Percentiles rank a stretch among this genome's conserved stretches.
Evolutionary conservation across 2,329 filamentous ascomycete genomes (phyloP).

Genomic region (Lasiodiplodia sp.): DNA sequence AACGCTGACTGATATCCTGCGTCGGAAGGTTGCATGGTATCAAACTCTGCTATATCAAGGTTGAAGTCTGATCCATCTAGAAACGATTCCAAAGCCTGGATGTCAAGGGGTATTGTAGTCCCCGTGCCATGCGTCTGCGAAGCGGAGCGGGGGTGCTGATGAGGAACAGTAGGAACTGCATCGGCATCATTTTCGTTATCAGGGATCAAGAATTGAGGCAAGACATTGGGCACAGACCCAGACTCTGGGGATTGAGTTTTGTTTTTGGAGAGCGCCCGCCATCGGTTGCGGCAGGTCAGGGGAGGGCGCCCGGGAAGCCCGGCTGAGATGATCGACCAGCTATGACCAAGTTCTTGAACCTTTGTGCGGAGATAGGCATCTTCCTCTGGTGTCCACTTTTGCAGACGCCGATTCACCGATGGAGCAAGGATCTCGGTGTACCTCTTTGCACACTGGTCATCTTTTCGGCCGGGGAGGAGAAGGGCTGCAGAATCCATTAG

Average conservation of each 20-base stretch:
- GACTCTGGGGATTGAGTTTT: not conserved
- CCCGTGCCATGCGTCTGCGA: too few relatives aligned
- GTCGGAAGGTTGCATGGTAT: not conserved
- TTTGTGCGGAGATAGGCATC: not conserved
- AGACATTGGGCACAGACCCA: too few relatives aligned
- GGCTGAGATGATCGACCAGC: not conserved
- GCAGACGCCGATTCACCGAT: not conserved
- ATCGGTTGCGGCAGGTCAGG: conserved; percentile 10
- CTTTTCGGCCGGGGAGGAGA: conserved; percentile 1
- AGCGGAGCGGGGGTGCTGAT: not conserved
- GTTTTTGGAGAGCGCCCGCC: not conserved
- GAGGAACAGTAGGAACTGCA: not conserved
- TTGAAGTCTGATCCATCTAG: not conserved
- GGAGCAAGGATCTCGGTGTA: conserved; percentile 7
- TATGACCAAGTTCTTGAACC: not conserved
- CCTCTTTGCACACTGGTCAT: conserved; percentile 4
- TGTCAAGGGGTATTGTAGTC: too few relatives aligned
- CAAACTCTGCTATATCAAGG: not conserved
- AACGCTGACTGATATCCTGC: not conserved
- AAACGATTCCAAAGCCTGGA: not conserved
- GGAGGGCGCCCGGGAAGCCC: not conserved
- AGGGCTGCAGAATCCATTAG: not conserved
- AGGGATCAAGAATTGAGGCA: not conserved
- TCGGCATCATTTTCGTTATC: not conserved
- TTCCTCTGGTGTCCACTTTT: not conserved